Base-by-base conservation (phyloP, 306 rosid species). In the Quercus agrifolia region DNA sequence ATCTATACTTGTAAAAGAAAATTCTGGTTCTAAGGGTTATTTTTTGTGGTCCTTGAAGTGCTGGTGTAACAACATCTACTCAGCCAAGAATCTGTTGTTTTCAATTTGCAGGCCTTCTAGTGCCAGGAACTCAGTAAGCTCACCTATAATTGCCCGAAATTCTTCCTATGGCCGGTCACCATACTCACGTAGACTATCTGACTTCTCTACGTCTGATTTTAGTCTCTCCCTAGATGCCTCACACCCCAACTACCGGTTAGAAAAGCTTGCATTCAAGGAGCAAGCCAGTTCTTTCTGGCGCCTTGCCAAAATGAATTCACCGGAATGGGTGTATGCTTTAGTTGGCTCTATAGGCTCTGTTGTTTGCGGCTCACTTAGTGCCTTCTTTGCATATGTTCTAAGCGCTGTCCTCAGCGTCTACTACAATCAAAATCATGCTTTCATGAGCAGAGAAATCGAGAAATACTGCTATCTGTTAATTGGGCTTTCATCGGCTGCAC, bases 271-370 rank as follows among this genome's bases (percentile, higher is more conserved):
- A 69, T 95, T 95, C 80, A 95, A 95, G 83, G 96, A 92, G 77
- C 99, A 95, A 86, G 98, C 98, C 4, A 84, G 97, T 88, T 95
- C 99, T 72, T 95, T 95, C 83, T 95, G 99, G 99, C 91, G 99
- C 74, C 97, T 95, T 21, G 98, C 93, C 21, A 95, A 95, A 83
- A 93, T 95, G 99, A 95, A 95, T 88, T 95, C 99, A 64, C 99
- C 99, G 4, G 99, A 95, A 73, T 93, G 97, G 98, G 88, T 90
- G 27, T 95, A 86, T 74, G 99, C 99, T 80, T 78, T 93, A 57
- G 78, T 90, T 63, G 99, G 99, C 69, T 95, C 99, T 15, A 74
- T 93, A 46, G 99, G 99, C 11, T 95, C 99, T 76, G 80, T 95
- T 80, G 91, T 93, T 75, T 95, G 99, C 49, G 99, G 99, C 73